Evolutionary conservation across 2,329 filamentous ascomycete genomes (phyloP).

Genomic region (Fusarium temperatum): DNA sequence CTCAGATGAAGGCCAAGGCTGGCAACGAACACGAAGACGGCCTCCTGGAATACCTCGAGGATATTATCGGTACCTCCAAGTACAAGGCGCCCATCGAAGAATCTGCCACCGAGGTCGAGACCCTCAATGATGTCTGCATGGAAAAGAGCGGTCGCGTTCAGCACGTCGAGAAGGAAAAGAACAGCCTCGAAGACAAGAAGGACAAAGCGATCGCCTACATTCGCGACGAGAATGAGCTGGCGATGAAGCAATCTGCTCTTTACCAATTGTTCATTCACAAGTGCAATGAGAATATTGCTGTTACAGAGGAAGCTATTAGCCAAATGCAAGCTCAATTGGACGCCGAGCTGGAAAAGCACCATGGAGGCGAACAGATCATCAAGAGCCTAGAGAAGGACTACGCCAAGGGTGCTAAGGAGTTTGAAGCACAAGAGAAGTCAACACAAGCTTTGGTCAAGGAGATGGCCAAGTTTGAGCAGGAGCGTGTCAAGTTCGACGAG

Average conservation of each 20-base stretch:
- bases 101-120: slow-evolving; percentile 87
- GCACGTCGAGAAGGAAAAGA: slow-evolving; percentile 98
- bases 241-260: slow-evolving; percentile 86
- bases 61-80: slow-evolving; percentile 98
- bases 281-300: slow-evolving; percentile 85
- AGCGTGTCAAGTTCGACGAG: slow-evolving; percentile 96
- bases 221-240: slow-evolving; percentile 91
- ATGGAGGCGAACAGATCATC: slow-evolving; percentile 89
- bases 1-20: slow-evolving; percentile 98
- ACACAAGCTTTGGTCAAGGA: slow-evolving; percentile 84
- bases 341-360: slow-evolving; percentile 88
- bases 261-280: slow-evolving; percentile 93
- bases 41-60: slow-evolving; percentile 93
- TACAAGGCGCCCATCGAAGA: slow-evolving; percentile 98
- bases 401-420: slow-evolving; percentile 83
- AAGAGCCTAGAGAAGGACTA: slow-evolving; percentile 88
- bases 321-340: slow-evolving; percentile 90
- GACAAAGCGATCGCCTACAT: slow-evolving; percentile 91
- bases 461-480: slow-evolving; percentile 92
- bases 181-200: slow-evolving; percentile 93
- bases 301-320: slow-evolving; percentile 88
- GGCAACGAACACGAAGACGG: slow-evolving; percentile 95
- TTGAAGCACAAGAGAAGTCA: slow-evolving; percentile 82
- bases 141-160: slow-evolving; percentile 97
- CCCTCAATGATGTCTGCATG: slow-evolving; percentile 90